Percentiles rank a stretch among this genome's conserved stretches.
These are phyloP conservation scores for Gracilaria domingensis DNA, from an alignment of 23 red algal species.

Conservation along the genomic window DNA sequence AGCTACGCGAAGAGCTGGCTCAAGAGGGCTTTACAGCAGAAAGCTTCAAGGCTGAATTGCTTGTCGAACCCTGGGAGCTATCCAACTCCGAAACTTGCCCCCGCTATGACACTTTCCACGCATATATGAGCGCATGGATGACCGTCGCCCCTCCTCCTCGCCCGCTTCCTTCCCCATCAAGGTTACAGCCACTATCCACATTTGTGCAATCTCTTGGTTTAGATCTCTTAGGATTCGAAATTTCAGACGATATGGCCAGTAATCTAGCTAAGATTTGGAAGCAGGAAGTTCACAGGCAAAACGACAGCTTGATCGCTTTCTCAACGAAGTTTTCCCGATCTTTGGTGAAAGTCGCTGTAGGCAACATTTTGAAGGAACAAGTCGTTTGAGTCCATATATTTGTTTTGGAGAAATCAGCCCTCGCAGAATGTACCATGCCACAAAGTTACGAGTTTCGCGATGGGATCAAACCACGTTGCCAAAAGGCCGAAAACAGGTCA, in stretches of 20 bases:
- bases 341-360: constrained; percentile 81
- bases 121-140: constrained; percentile 98
- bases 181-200: constrained; percentile 33
- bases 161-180: constrained; percentile 69
- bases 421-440: constrained; percentile 80
- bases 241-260: constrained; percentile 34
- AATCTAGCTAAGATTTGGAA: constrained; percentile 66
- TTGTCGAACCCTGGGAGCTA: constrained; percentile 99
- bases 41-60: constrained; percentile 95
- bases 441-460: constrained; percentile 54
- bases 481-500: not conserved
- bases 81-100: constrained; percentile 37
- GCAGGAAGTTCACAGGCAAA: constrained; percentile 74
- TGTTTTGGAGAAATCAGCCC: constrained; percentile 98
- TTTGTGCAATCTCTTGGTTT: constrained; percentile 50
- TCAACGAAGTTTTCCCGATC: constrained; percentile 75
- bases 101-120: constrained; percentile 74
- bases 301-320: constrained; percentile 72
- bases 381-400: constrained; percentile 84
- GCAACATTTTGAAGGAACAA: constrained; percentile 63
- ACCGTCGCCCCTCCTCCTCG: constrained; percentile 88
- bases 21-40: constrained; percentile 70
- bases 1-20: constrained; percentile 66
- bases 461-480: constrained; percentile 31
- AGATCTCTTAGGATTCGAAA: constrained; percentile 60